Evolutionary conservation across 2,329 filamentous ascomycete species (phyloP).

Genomic region (Pseudophaeomoniella oleicola): DNA sequence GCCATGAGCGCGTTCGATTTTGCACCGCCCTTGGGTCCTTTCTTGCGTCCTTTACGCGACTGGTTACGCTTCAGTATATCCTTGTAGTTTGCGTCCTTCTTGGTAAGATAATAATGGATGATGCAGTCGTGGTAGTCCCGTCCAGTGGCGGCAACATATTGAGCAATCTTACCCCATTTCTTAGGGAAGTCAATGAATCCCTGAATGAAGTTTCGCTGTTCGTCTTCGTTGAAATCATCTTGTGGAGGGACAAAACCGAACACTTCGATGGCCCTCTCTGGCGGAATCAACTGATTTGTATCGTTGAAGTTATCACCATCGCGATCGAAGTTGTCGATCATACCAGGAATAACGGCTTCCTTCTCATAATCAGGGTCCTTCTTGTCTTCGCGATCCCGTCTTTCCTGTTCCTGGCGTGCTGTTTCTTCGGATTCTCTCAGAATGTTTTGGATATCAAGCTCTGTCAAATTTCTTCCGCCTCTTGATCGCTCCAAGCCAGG

Average conservation of each 20-base stretch:
- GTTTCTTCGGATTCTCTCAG: constrained; percentile 32
- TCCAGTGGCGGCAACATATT: constrained; percentile 22
- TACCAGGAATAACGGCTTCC: constrained; percentile 32
- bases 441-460: constrained; percentile 33
- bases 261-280: constrained; percentile 23
- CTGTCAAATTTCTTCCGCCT: constrained; percentile 32
- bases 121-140: constrained; percentile 34
- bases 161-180: constrained; percentile 37
- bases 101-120: constrained; percentile 35
- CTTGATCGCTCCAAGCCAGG: constrained; percentile 22
- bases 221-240: constrained; percentile 32
- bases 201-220: constrained; percentile 30
- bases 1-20: constrained; percentile 34
- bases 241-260: constrained; percentile 29
- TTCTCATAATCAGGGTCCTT: constrained; percentile 28
- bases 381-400: constrained; percentile 25
- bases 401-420: constrained; percentile 30
- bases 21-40: constrained; percentile 19
- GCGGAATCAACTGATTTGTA: constrained; percentile 27
- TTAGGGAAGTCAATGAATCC: constrained; percentile 34
- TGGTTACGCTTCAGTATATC: constrained; percentile 31
- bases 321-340: constrained; percentile 26
- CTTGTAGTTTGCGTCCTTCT: constrained; percentile 34
- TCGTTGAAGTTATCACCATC: constrained; percentile 28
- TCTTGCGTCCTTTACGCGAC: constrained; percentile 23